phyloP scores from a whole-genome alignment of 2,329 filamentous ascomycete genomes.

The Alternaria angustiovoidea region DNA sequence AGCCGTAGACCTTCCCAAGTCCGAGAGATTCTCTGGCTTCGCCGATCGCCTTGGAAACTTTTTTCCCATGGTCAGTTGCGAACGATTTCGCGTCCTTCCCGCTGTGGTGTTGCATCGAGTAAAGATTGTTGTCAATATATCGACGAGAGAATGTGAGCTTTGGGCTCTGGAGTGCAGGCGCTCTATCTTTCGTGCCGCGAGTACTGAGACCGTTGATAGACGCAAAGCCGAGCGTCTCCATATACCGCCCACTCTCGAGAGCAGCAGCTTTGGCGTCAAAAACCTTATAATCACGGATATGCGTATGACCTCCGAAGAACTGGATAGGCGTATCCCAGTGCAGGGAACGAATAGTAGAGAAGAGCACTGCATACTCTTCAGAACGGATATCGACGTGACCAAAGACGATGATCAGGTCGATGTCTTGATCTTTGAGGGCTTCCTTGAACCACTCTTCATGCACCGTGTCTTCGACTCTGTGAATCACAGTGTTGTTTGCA shows the following conservation, averaged over 20 bases:
- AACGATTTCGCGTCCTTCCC: slow-evolving; percentile 76
- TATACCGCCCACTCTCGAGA: slow-evolving; percentile 87
- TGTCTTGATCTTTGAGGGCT: slow-evolving; percentile 77
- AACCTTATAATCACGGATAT: slow-evolving; percentile 82
- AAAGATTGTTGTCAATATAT: slow-evolving; percentile 95
- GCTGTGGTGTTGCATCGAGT: slow-evolving; percentile 82
- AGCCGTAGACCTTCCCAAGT: slow-evolving; percentile 81
- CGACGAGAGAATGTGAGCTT: slow-evolving; percentile 72
- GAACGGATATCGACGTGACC: slow-evolving; percentile 87
- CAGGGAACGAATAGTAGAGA: slow-evolving; percentile 76
- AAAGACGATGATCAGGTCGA: slow-evolving; percentile 85
- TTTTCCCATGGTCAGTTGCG: slow-evolving; percentile 75
- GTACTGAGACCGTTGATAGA: slow-evolving; percentile 74
- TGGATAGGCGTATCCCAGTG: slow-evolving; percentile 86
- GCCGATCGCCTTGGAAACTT: slow-evolving; percentile 74
- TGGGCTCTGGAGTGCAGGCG: slow-evolving; percentile 26
- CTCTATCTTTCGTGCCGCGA: slow-evolving; percentile 42
- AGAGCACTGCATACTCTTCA: slow-evolving; percentile 79
- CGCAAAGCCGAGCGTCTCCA: slow-evolving; percentile 95
- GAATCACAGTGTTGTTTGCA: slow-evolving; percentile 87
- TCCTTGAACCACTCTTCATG: slow-evolving; percentile 88
- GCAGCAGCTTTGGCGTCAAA: slow-evolving; percentile 83
- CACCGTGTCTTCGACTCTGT: slow-evolving; percentile 79
- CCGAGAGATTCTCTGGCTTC: slow-evolving; percentile 73
- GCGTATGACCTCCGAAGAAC: slow-evolving; percentile 90